These are phyloP conservation scores for Tilletia walkeri DNA, from an alignment of 1,284 basidiomycete genomes.

Conservation along the genomic window DNA sequence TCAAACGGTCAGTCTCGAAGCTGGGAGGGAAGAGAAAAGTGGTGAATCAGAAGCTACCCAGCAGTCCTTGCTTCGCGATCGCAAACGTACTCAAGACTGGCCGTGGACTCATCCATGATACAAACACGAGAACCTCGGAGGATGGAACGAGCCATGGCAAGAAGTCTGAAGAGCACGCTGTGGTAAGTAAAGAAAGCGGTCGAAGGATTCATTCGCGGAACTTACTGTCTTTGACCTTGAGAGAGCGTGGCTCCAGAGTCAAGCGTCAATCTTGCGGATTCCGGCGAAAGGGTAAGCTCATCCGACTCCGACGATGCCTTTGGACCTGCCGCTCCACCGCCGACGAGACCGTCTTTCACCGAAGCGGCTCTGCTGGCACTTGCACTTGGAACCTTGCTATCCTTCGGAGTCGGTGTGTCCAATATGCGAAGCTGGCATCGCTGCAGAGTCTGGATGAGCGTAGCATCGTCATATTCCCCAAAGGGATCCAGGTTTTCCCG, in stretches of 20 bases:
- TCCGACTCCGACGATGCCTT: not conserved
- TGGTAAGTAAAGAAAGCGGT: slow-evolving; percentile 57
- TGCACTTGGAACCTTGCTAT: slow-evolving; percentile 28
- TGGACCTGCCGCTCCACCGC: slow-evolving; percentile 1
- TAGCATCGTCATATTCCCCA: slow-evolving; percentile 68
- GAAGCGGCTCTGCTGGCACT: slow-evolving; percentile 31
- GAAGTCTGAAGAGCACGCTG: slow-evolving; percentile 56
- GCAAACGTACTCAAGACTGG: slow-evolving; percentile 54
- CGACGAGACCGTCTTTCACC: slow-evolving; percentile 30
- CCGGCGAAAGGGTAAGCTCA: not conserved
- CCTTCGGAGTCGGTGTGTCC: slow-evolving; percentile 17
- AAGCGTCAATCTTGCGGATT: slow-evolving; percentile 19
- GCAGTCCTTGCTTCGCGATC: not conserved
- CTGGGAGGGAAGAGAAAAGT: not conserved
- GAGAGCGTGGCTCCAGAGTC: slow-evolving; percentile 47
- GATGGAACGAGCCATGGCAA: slow-evolving; percentile 50
- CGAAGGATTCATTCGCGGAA: not conserved
- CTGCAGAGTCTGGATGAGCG: slow-evolving; percentile 61
- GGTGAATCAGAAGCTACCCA: no score
- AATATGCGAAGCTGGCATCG: slow-evolving; percentile 57
- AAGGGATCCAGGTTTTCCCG: slow-evolving; percentile 22
- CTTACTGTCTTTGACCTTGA: slow-evolving; percentile 46
- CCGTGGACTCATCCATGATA: slow-evolving; percentile 54
- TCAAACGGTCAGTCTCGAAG: slow-evolving; percentile 55
- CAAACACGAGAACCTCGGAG: slow-evolving; percentile 43